Base-by-base conservation (phyloP, 1,284 basidiomycete genomes). In the Meripilus lineatus region DNA sequence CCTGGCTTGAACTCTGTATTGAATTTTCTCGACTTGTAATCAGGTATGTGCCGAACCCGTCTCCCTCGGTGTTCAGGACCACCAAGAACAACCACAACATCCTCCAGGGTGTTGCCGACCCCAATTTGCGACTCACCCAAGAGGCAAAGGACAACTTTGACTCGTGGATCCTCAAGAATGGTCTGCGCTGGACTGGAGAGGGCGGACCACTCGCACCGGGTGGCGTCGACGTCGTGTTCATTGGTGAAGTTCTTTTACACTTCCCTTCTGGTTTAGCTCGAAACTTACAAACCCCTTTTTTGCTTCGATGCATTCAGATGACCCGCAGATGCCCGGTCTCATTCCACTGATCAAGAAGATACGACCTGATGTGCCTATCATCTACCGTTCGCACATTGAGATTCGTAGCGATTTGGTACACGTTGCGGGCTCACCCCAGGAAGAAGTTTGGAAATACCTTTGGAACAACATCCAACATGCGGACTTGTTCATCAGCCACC, bases 71-170 rank as follows among this genome's bases (percentile, higher is more conserved):
- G 28, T 93, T 93, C 76, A 79, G 89, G 51, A 91, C 86, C 48
- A 93, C 89, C 49, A 92, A 92, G 74, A 88, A 90, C 82, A 92
- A 91, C 71, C 87, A 89, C 76, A 89, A 89, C 65, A 88, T 88
- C 62, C 69, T 90, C 15, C 87, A 89, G 76, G 90, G 90, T 47
- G 90, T 93, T 34, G 84, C 89, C 3, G 66, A 79, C 13, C 79
- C 84, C 13, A 77, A 76, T 49, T 72, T 89, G 26, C 84, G 88
- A 47, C 73, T 93, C 34, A 84, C 79, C 1, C 72, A 84, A 51
- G 80, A 82, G 44, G 79, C 82, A 39, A 87, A 89, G 66, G 80
- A 80, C 48, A 75, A 77, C 57, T 92, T 93, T 55, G 85, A 88
- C 54, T 77, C 81, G n/a, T 93, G 90, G 90, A 91, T 89, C 47